phyloP scores from a whole-genome alignment of 768 basidiomycete genomes.

The Pleurotus citrinopileatus region DNA sequence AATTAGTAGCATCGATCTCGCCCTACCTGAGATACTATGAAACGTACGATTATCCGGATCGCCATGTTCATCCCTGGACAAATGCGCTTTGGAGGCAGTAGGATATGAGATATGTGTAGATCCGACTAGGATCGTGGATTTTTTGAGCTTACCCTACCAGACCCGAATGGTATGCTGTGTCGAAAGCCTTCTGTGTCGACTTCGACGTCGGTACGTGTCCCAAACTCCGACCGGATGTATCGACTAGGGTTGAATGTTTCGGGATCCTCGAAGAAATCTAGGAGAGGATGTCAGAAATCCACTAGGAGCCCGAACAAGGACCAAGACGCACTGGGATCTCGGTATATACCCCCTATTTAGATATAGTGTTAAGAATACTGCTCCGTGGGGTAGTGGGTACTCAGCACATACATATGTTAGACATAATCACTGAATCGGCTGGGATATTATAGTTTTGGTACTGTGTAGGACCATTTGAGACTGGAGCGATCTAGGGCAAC shows the following conservation, averaged over 20 bases:
- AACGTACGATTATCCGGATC: constrained; percentile 14
- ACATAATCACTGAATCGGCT: no score
- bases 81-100: no score
- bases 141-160: constrained; percentile 14
- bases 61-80: constrained; percentile 18
- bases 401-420: no score
- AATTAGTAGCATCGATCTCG: neutral
- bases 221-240: constrained; percentile 13
- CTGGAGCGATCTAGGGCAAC: no score
- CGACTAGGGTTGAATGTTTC: constrained; percentile 13
- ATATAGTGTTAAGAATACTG: no score
- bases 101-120: constrained; percentile 2
- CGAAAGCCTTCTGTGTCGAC: constrained; percentile 12
- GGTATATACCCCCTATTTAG: neutral
- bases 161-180: constrained; percentile 13
- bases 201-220: constrained; percentile 15
- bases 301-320: neutral
- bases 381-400: no score
- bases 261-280: constrained; percentile 5
- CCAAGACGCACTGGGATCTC: neutral
- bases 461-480: no score
- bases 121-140: neutral
- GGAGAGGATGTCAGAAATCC: neutral
- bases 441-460: no score
- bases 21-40: no score